Percentiles rank a stretch among this genome's conserved stretches.
Conservation (phyloP, 495 filamentous ascomycete species). For the Xylaria venustula region DNA sequence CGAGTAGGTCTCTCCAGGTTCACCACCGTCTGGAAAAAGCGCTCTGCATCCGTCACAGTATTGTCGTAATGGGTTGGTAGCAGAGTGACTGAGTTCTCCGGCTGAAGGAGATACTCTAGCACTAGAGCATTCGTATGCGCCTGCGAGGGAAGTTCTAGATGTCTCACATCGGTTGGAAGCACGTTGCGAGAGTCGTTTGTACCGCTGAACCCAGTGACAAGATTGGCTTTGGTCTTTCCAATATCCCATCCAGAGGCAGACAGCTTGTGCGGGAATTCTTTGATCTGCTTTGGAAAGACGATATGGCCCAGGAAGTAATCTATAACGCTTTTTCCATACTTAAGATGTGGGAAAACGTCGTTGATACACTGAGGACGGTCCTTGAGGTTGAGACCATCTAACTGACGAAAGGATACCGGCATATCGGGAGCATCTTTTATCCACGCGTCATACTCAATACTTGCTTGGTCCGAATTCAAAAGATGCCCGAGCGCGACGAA, state of each 20-base stretch:
- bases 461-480: conserved; percentile 53
- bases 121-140: conserved; percentile 66
- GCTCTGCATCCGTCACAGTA: conserved; percentile 35
- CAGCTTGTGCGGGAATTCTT: conserved; percentile 62
- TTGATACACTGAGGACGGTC: conserved; percentile 26
- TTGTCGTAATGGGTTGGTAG: conserved; percentile 16
- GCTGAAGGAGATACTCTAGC: conserved; percentile 52
- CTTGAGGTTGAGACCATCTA: no score
- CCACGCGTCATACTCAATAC: conserved; percentile 57
- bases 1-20: conserved; percentile 38
- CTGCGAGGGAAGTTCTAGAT: conserved; percentile 56
- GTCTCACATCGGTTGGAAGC: conserved; percentile 55
- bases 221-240: conserved; percentile 42
- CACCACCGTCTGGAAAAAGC: conserved; percentile 46
- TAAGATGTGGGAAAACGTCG: conserved; percentile 52
- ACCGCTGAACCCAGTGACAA: conserved; percentile 68
- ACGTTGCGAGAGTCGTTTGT: conserved; percentile 65
- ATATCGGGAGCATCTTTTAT: conserved; percentile 25
- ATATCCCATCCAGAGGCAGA: conserved; percentile 73
- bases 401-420: no score
- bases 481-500: conserved; percentile 49
- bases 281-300: conserved; percentile 45
- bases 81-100: conserved; percentile 51
- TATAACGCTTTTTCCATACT: conserved; percentile 50
- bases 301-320: conserved; percentile 58